Evolutionary conservation across 2,329 filamentous ascomycete species (phyloP), one percentile per base, ranked within the genome.

Genomic region (Raffaelea ambrosiae): DNA sequence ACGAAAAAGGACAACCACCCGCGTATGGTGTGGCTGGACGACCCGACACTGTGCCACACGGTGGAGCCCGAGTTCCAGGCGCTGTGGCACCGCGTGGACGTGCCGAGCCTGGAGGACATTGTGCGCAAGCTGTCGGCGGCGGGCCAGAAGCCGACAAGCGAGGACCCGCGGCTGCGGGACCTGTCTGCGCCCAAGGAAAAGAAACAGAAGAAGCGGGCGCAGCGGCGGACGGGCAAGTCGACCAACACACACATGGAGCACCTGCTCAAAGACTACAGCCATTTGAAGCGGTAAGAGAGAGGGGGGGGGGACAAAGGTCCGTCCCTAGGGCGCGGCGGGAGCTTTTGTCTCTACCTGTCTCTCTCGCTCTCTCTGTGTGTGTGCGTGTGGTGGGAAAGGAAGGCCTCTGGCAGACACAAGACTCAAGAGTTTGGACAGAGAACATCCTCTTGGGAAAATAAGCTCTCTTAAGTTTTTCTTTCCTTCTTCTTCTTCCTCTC

Each of bases 1-100:
- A 90, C 90, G 48, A 94, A 93, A 68, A 97, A 97, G 70, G 91
- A 97, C 63, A 84, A 86, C 60, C 79, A 86, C 57, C 83, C 91
- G 2, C 82, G 84, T 58, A 87, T 85, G 70, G 83, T 98, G 46
- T 97, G 90, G 88, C 76, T 83, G 46, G 88, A 98, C 64, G 88
- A 95, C 58, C 79, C 88, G 14, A 83, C 81, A 13, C 76, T 95
- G 46, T 78, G 82, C 58, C 77, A 89, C 61, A 63, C 70, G 33
- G 83, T 97, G 56, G 89, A 96, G 60, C 69, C 77, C 9, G 88
- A 95, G 63, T 96, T 97, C 64, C 77, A 83, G 63, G 70, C 72
- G 50, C 85, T 91, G 68, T 98, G 90, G 89, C 76, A 84, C 53
- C 84, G 84, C 60, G 84, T 88, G 46, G 79, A 82, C 57, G 71